phyloP scores from a whole-genome alignment of 1,139 yeast species.

The Kodamaea fungicola region DNA sequence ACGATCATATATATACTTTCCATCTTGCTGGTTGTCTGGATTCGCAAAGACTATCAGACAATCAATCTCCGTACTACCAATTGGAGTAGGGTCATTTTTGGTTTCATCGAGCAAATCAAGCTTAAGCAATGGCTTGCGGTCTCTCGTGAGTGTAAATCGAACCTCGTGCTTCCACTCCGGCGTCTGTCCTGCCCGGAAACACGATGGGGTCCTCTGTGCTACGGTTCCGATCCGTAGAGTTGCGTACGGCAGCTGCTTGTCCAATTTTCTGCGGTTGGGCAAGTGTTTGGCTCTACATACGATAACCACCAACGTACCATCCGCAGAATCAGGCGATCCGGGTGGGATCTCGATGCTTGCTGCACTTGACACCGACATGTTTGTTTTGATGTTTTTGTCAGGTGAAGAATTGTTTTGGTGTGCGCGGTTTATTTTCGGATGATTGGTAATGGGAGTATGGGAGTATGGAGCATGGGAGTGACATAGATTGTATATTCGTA shows the following conservation, averaged over 20 bases:
- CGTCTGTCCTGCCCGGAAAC: conserved; percentile 84
- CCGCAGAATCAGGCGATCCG: conserved; percentile 34
- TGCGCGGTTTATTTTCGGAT: too few species aligned
- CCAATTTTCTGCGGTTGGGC: conserved; percentile 77
- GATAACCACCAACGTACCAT: conserved; percentile 44
- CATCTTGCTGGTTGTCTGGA: conserved; percentile 50
- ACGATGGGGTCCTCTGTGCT: conserved; percentile 70
- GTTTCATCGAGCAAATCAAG: conserved; percentile 84
- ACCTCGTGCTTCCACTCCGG: conserved; percentile 84
- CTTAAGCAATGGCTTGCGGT: conserved; percentile 59
- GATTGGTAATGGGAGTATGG: too few species aligned
- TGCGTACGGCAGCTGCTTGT: conserved; percentile 87
- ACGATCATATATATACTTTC: conserved; percentile 68
- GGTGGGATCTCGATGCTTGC: neutral
- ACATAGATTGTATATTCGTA: too few species aligned
- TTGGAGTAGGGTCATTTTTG: conserved; percentile 79
- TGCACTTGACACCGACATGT: neutral
- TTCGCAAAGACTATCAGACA: conserved; percentile 60
- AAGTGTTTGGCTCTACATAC: conserved; percentile 64
- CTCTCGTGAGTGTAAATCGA: conserved; percentile 62
- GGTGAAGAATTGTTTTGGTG: too few species aligned
- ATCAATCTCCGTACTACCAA: conserved; percentile 80
- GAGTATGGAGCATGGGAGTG: too few species aligned
- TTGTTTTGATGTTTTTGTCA: neutral
- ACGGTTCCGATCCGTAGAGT: conserved; percentile 76